Base-by-base conservation (phyloP, 768 basidiomycete species). In the Mycena rosella region DNA sequence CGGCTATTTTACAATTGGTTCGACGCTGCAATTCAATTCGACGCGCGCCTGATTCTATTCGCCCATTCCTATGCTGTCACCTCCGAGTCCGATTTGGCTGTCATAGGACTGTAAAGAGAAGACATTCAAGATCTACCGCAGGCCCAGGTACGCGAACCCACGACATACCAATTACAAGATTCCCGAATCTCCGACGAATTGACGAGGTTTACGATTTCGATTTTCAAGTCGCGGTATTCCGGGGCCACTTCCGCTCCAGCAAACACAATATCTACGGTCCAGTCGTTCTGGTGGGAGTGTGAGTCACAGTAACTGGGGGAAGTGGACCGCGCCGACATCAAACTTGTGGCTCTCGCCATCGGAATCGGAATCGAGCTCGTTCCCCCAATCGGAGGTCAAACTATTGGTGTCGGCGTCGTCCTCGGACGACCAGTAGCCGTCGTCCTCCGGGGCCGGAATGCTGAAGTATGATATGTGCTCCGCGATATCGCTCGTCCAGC, bases 361-460 rank as follows among this genome's bases (percentile, higher is more conserved):
- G n/a, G 26, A 22, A 3, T 65, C 53, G n/a, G 57, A 48, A 5
- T 57, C 58, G n/a, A 42, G 57, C 20, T 67, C 69, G 22, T 29
- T 56, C 24, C 52, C 60, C 53, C 61, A 67, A n/a, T 66, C 64
- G 40, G 64, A 65, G 32, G 49, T 59, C 26, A 60, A 61, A 30
- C 32, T 47, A 18, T 36, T 48, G 36, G 44, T 64, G 42, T 48
- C 51, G 2, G 30, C n/a, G 48, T 65, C 68, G 14, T 24, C 51
- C 24, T 66, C 64, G 5, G 64, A 59, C n/a, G 60, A 70, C 64
- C 64, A 70, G 27, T 52, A 66, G n/a, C n/a, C n/a, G 34, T 65
- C 49, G 26, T 60, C 52, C 26, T 63, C 60, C 38, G 17, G 38
- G 38, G 10, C 38, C 24, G 32, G 17, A 18, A 51, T 22, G 42